Evolutionary conservation across 257 asterid species (phyloP), one percentile per base, ranked within the genome.

Genomic region (Solanum gracilifrons): DNA sequence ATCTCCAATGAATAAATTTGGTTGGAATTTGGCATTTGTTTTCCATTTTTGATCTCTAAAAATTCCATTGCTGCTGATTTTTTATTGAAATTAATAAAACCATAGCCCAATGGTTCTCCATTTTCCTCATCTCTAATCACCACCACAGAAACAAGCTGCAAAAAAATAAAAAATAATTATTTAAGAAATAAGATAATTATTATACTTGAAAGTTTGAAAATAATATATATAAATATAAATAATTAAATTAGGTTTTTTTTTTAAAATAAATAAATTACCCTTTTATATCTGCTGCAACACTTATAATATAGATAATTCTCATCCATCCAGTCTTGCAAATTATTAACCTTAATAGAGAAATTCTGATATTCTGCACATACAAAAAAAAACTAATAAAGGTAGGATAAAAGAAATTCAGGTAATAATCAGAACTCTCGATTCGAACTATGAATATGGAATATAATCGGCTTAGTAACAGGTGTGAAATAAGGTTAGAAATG

Each of bases 271-370:
- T 11, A 25, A 11, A 3, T 68, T 68, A 87, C 87, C 88, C 35
- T 31, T 64, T 48, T 88, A 27, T 25, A 83, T 31, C 5, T 69
- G 43, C 36, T n/a, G 55, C 88, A 89, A 39, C 91, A 90, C 62
- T 83, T 87, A 13, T 86, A 76, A 55, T 87, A 90, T 25, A 90
- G 89, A 88, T 90, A 90, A 72, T 88, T 90, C 87, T 90, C 91
- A 33, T 90, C 91, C 90, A 90, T 90, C 88, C 89, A 86, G 10
- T 85, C 39, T 51, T 85, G 87, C 87, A 90, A 86, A 75, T 86
- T 86, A 3, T 68, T 55, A n/a, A 46, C 37, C 89, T 35, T 35
- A 39, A 88, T 39, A 43, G 86, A 87, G 5, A 62, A 46, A 48
- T 48, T 10, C 2, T 48, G 37, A 15, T 21, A 39, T 41, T 43